Base-by-base conservation (phyloP, 1,139 yeast species). In the Hyphopichia buzzinii region DNA sequence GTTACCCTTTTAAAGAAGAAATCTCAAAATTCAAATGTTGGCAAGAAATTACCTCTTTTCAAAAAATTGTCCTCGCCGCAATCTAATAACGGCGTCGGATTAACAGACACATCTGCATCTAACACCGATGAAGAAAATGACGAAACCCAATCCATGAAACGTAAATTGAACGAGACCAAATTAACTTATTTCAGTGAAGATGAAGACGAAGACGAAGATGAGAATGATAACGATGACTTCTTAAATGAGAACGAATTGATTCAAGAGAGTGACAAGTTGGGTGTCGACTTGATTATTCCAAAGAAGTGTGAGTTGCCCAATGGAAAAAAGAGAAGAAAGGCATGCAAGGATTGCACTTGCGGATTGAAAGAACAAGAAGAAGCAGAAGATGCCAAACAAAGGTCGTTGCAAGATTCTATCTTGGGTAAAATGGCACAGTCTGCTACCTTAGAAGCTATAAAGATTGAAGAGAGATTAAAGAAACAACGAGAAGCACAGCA, bases 321-420 rank as follows among this genome's bases (percentile, higher is more conserved):
- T 29, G 90, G 92, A 13, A 77, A 79, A 39, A 77, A 74, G 55
- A 74, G 90, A 62, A 79, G 85, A 66, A 84, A 76, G 61, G 95
- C 98, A 0, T 94, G 99, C 68, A 92, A 89, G 63, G 97, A 92
- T 62, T 94, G 98, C 61, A 84, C 97, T 0, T 94, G 99, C 69
- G 98, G 98, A 6, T 73, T 92, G 46, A 88, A 84, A 49, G 98
- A 92, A 58, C 62, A 75, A 39, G 89, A 84, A 59, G 89, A 79
- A 42, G 55, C 52, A 33, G 81, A 74, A 47, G 77, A 74, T 43
- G 48, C 53, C 49, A 70, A 63, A 50, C 81, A 77, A 49, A 67
- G 74, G 49, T 47, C 60, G 19, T 49, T 74, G 29, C 82, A 76
- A 50, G 64, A 64, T 41, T 48, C 69, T 1, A 49, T 77, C 26